Evolutionary conservation across 768 basidiomycete species (phyloP), one percentile per base, ranked within the genome.

Genomic region (Lactifluus rugatus): DNA sequence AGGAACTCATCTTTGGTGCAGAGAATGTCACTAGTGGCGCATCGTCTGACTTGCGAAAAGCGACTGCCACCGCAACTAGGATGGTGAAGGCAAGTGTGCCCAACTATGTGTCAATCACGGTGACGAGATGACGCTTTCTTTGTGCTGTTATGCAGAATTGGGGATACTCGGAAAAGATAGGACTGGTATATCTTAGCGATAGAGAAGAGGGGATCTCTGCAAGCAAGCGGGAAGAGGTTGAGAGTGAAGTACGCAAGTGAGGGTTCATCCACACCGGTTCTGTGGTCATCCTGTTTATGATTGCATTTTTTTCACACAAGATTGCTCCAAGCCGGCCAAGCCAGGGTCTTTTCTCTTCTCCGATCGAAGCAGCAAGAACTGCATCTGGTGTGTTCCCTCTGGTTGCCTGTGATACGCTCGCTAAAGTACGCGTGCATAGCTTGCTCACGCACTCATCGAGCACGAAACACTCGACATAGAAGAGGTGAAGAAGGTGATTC

Each of bases 11-110:
- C 59, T 95, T 91, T 68, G 94, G 94, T 4, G 70, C 80, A 58
- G 89, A 94, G 52, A 85, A 88, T 65, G 83, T 96, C 42, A 91
- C 93, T 17, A 93, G 90, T 62, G 95, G 95, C 21, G 93, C 92
- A 48, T 88, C 87, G 55, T 91, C 88, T 61, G 94, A 99, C 71
- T 81, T 99, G 52, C 75, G 75, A 62, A 75, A 78, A 45, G 96
- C 94, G 5, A 96, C 91, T 4, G 70, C 76, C 48, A 87, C 84
- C 17, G 94, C 94, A 9, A 77, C 81, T 5, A 73, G 78, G 31
- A 96, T 97, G 93, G 92, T 97, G 63, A 87, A 89, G 79, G 93
- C 91, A 69, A 70, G 79, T 64, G 28, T 26, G 5, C 36, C 23
- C 26, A 31, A 19, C 54, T 47, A 6, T 56, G 54, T 28, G 17